These are phyloP conservation scores for Roridomyces roridus DNA, from an alignment of 768 basidiomycete species.

Conservation along the genomic window DNA sequence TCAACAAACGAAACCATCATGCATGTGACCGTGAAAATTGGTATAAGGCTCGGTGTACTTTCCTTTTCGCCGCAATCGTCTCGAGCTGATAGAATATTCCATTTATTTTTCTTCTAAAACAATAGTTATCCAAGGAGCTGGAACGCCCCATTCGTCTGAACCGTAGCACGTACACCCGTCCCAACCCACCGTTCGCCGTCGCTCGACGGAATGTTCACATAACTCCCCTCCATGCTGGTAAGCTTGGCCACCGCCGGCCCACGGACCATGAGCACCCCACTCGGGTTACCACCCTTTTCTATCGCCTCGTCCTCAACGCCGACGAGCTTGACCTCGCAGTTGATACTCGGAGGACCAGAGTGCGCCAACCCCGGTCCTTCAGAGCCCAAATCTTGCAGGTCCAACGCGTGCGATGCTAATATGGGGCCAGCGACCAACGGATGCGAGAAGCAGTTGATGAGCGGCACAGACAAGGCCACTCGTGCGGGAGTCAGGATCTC, in stretches of 20 bases:
- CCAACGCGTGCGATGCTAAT: conserved; percentile 83
- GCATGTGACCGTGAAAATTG: too few species aligned
- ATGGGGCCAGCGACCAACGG: conserved; percentile 76
- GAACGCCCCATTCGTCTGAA: conserved; percentile 76
- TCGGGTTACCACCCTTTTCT: conserved; percentile 72
- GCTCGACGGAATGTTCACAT: conserved; percentile 39
- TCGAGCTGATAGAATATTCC: not conserved
- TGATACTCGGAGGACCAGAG: conserved; percentile 83
- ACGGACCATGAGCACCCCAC: conserved; percentile 36
- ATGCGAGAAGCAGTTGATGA: conserved; percentile 69
- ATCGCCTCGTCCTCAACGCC: conserved; percentile 69
- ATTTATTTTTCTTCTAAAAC: not conserved
- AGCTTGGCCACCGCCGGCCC: conserved; percentile 45
- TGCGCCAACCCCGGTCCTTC: conserved; percentile 44
- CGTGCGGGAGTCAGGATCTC: conserved; percentile 65
- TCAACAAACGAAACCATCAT: too few species aligned
- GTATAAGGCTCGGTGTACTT: too few species aligned
- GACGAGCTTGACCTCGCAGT: conserved; percentile 82
- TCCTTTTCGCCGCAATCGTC: too few species aligned
- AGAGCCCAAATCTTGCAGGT: conserved; percentile 72
- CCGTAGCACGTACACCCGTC: conserved; percentile 50
- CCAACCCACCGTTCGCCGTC: conserved; percentile 53
- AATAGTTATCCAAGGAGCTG: conserved; percentile 31
- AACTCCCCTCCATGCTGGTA: conserved; percentile 45
- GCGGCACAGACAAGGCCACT: conserved; percentile 77